Evolutionary conservation across 192 early-diverging fungal species (phyloP).

Genomic region (Linnemannia schmuckeri): DNA sequence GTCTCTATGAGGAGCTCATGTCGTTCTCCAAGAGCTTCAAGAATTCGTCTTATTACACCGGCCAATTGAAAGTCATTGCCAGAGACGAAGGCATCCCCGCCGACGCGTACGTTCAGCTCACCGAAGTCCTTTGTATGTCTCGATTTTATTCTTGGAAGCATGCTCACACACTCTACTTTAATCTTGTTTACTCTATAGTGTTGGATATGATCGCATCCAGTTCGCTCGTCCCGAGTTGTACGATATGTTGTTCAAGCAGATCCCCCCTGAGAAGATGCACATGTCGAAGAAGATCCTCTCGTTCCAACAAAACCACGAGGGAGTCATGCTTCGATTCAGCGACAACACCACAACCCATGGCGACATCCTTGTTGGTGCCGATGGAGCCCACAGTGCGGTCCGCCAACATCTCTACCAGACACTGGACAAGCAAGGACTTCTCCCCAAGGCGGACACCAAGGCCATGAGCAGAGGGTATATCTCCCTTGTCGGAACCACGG

Average conservation of each 20-base stretch:
- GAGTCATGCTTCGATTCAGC: background rate
- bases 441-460: background rate
- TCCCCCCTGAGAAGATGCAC: background rate
- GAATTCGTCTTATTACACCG: background rate
- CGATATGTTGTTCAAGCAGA: conserved; percentile 2
- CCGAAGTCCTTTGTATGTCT: background rate
- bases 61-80: background rate
- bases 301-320: conserved; percentile 5
- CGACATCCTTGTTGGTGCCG: conserved; percentile 18
- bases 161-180: background rate
- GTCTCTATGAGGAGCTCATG: background rate
- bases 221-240: conserved; percentile 16
- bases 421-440: conserved; percentile 1
- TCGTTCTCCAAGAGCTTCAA: background rate
- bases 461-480: background rate
- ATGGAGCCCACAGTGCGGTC: conserved; percentile 13
- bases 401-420: conserved; percentile 1
- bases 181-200: background rate
- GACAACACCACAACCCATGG: conserved; percentile 8
- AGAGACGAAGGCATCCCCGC: background rate
- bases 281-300: conserved; percentile 18
- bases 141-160: too few species aligned
- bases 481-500: background rate
- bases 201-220: conserved; percentile 7
- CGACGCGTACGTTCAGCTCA: background rate